phyloP scores from a whole-genome alignment of 495 filamentous ascomycete genomes.

The Tuber calosporum region DNA sequence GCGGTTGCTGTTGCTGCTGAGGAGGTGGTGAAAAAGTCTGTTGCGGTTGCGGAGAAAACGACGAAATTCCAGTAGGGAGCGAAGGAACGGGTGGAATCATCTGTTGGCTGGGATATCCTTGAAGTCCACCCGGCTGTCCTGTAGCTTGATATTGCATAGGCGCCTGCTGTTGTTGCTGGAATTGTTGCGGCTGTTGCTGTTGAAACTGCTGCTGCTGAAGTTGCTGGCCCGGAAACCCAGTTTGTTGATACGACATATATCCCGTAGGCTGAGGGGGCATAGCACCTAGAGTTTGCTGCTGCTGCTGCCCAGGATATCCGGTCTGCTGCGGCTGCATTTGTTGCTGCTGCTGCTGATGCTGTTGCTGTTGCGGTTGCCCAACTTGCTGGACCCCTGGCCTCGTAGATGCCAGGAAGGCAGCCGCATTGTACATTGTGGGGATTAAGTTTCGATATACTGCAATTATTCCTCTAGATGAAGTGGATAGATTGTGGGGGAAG shows the following conservation, averaged over 20 bases:
- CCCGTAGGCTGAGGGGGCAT: constrained; percentile 45
- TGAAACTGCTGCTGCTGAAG: constrained; percentile 57
- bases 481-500: constrained; percentile 1
- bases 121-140: constrained; percentile 48
- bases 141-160: constrained; percentile 57
- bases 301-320: constrained; percentile 58
- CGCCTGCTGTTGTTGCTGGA: constrained; percentile 51
- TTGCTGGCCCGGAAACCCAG: constrained; percentile 55
- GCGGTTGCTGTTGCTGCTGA: constrained; percentile 51
- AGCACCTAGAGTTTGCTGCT: constrained; percentile 43
- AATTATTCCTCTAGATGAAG: constrained; percentile 4
- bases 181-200: constrained; percentile 50
- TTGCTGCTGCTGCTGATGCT: constrained; percentile 38
- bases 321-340: constrained; percentile 54
- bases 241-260: constrained; percentile 54
- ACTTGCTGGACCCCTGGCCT: constrained; percentile 1
- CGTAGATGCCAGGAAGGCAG: constrained; percentile 27
- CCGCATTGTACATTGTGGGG: constrained; percentile 26
- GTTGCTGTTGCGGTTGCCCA: constrained; percentile 32
- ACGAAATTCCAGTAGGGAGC: constrained; percentile 53
- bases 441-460: background rate
- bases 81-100: constrained; percentile 48
- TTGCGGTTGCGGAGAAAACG: constrained; percentile 49
- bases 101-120: constrained; percentile 47
- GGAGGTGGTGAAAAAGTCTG: constrained; percentile 42